Percentiles rank a stretch among this genome's conserved stretches.
phyloP scores from a whole-genome alignment of 2,329 filamentous ascomycete genomes.

The Cryphonectria naterciae region DNA sequence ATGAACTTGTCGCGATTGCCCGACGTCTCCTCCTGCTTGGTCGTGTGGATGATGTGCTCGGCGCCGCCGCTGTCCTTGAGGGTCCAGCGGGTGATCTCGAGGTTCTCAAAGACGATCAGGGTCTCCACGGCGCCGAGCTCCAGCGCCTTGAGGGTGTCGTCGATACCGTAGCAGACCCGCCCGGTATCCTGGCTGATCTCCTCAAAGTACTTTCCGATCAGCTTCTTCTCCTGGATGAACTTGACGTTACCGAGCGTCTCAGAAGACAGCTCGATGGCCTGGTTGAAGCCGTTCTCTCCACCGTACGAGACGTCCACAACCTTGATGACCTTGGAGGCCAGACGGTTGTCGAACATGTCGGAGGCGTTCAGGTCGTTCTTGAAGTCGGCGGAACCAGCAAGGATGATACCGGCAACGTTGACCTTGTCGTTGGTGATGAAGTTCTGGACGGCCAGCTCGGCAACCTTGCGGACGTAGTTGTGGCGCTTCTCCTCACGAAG shows the following conservation, averaged over 20 bases:
- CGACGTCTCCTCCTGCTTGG: slow-evolving; percentile 76
- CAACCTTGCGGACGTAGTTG: slow-evolving; percentile 99
- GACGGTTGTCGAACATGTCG: slow-evolving; percentile 92
- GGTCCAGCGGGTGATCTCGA: slow-evolving; percentile 90
- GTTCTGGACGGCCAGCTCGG: slow-evolving; percentile 96
- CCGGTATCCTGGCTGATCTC: slow-evolving; percentile 98
- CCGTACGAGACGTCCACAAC: slow-evolving; percentile 98
- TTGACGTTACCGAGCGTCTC: slow-evolving; percentile 99
- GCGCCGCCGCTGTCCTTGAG: slow-evolving; percentile 77
- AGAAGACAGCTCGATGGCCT: slow-evolving; percentile 92
- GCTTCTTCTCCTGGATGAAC: slow-evolving; percentile 99
- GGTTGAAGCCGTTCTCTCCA: slow-evolving; percentile 99
- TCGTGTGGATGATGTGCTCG: slow-evolving; percentile 82
- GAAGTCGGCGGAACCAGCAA: slow-evolving; percentile 98
- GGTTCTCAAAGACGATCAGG: slow-evolving; percentile 95
- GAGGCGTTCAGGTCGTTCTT: slow-evolving; percentile 99
- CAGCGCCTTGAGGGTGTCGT: slow-evolving; percentile 94
- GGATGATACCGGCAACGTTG: slow-evolving; percentile 92
- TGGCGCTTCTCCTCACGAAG: slow-evolving; percentile 99
- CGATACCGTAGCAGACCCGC: slow-evolving; percentile 96
- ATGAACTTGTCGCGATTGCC: slow-evolving; percentile 80
- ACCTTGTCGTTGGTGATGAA: slow-evolving; percentile 99
- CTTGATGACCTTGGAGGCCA: slow-evolving; percentile 96
- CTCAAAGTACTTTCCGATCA: slow-evolving; percentile 98
- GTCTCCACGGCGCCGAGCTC: slow-evolving; percentile 94